phyloP scores from a whole-genome alignment of 805 yeast genomes.

The Blastobotrys americana region DNA sequence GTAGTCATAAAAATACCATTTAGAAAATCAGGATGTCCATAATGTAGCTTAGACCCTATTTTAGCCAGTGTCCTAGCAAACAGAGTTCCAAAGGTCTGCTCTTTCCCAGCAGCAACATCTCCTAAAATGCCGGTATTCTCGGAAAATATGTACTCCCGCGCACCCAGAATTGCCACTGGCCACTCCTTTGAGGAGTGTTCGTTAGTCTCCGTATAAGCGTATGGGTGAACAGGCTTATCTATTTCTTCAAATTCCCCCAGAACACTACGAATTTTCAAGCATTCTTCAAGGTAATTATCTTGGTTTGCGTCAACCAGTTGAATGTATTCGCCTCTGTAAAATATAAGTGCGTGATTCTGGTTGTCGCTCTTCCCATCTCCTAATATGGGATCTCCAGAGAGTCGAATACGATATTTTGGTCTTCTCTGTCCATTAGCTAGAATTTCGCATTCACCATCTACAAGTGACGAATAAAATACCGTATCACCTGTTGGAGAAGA shows the following conservation, averaged over 20 bases:
- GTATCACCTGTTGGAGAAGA: constrained; percentile 16
- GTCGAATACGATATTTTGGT: constrained; percentile 55
- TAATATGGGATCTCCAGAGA: constrained; percentile 74
- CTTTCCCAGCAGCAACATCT: constrained; percentile 83
- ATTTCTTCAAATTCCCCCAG: constrained; percentile 69
- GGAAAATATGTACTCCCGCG: constrained; percentile 76
- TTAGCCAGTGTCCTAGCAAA: constrained; percentile 77
- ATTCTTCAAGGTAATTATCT: constrained; percentile 75
- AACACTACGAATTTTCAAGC: constrained; percentile 67
- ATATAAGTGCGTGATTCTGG: constrained; percentile 68
- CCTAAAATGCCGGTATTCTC: constrained; percentile 78
- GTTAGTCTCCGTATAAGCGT: constrained; percentile 28
- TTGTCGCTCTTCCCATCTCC: constrained; percentile 85
- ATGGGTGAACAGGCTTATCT: constrained; percentile 41
- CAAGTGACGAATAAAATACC: constrained; percentile 49
- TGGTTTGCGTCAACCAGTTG: constrained; percentile 81
- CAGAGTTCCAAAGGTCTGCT: constrained; percentile 79
- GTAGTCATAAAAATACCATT: constrained; percentile 73
- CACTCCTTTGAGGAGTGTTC: constrained; percentile 25
- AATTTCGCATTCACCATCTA: constrained; percentile 64
- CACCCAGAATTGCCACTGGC: constrained; percentile 79
- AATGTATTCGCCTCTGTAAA: constrained; percentile 72
- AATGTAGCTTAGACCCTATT: constrained; percentile 76
- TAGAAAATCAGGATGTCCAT: constrained; percentile 82
- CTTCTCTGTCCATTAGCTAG: constrained; percentile 49